phyloP scores from a whole-genome alignment of 768 basidiomycete genomes.

The Dacryopinax spathularia region DNA sequence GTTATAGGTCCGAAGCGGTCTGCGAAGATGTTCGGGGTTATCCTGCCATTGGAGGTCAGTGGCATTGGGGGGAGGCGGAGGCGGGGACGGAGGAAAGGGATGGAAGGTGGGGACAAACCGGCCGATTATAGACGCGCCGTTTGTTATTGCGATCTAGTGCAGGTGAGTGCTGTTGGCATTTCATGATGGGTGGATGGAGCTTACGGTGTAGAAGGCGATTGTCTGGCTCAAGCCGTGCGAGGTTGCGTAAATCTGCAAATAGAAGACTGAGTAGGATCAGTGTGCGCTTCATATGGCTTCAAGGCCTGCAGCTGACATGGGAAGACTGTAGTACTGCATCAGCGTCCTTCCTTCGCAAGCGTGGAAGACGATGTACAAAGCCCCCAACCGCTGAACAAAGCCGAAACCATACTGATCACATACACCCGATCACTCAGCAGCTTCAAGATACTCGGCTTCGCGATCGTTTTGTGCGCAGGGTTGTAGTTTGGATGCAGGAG shows the following conservation, averaged over 20 bases:
- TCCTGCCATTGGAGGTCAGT: constrained; percentile 28
- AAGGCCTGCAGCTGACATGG: not conserved
- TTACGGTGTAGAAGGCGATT: constrained; percentile 13
- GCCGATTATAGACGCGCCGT: constrained; percentile 49
- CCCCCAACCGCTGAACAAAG: not conserved
- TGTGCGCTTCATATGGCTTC: not conserved
- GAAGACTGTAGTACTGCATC: not conserved
- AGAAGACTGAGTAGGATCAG: constrained; percentile 7
- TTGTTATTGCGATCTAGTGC: constrained; percentile 44
- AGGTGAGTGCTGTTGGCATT: too few species aligned
- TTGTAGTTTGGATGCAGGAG: constrained; percentile 24
- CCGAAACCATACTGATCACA: not conserved
- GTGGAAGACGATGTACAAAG: constrained; percentile 12
- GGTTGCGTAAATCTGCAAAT: constrained; percentile 12
- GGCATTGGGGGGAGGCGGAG: too few species aligned
- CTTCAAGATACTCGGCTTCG: constrained; percentile 7
- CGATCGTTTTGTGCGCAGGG: not conserved
- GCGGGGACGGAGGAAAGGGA: too few species aligned
- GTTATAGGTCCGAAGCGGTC: constrained; percentile 20
- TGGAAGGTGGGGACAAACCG: constrained; percentile 10
- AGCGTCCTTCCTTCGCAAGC: constrained; percentile 17
- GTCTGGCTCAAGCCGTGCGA: constrained; percentile 6
- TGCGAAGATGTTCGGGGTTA: constrained; percentile 26
- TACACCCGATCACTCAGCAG: constrained; percentile 8
- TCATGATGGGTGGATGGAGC: not conserved